A percentile compares a stretch with the other conserved stretches of the same genome.
These are phyloP conservation scores for Elsinoe arachidis DNA, from an alignment of 2,329 filamentous ascomycete species.

Conservation along the genomic window DNA sequence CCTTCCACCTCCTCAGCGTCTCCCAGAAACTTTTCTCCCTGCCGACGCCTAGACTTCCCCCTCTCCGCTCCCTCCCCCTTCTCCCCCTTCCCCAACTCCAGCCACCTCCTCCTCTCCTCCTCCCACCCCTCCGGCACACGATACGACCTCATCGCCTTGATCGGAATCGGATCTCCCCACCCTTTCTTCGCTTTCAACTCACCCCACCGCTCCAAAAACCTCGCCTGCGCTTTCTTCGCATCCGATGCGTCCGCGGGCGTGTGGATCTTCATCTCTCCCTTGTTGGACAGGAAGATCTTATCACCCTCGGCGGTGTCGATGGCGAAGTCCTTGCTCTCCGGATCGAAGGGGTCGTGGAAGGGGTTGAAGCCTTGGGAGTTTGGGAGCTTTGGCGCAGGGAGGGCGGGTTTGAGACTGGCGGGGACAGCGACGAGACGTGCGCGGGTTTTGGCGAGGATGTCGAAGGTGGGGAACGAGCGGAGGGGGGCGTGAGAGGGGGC, in stretches of 20 bases:
- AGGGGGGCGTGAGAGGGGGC: constrained; percentile 42
- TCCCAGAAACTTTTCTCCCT: neutral
- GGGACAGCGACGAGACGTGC: constrained; percentile 62
- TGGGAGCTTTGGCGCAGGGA: constrained; percentile 2
- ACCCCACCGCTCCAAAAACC: constrained; percentile 34
- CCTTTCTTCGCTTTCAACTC: constrained; percentile 34
- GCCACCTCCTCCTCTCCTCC: constrained; percentile 12
- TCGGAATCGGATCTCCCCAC: constrained; percentile 28
- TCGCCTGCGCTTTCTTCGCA: constrained; percentile 21
- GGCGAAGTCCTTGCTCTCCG: constrained; percentile 15
- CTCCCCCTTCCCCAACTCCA: constrained; percentile 6
- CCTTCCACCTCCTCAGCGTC: constrained; percentile 8
- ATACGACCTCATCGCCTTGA: constrained; percentile 22
- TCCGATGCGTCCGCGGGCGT: constrained; percentile 15
- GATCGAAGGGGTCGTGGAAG: constrained; percentile 2
- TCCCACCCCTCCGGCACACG: constrained; percentile 16
- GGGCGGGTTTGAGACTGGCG: constrained; percentile 42
- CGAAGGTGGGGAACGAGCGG: constrained; percentile 50
- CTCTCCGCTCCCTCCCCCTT: neutral
- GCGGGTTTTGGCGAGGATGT: constrained; percentile 63
- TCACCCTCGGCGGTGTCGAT: constrained; percentile 14
- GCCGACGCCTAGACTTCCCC: neutral
- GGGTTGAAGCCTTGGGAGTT: constrained; percentile 15
- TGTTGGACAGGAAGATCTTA: constrained; percentile 8
- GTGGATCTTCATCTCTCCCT: constrained; percentile 12